Evolutionary conservation across 139 green algal species (phyloP), one percentile per base, ranked within the genome.

Genomic region (Bryopsis sp.): DNA sequence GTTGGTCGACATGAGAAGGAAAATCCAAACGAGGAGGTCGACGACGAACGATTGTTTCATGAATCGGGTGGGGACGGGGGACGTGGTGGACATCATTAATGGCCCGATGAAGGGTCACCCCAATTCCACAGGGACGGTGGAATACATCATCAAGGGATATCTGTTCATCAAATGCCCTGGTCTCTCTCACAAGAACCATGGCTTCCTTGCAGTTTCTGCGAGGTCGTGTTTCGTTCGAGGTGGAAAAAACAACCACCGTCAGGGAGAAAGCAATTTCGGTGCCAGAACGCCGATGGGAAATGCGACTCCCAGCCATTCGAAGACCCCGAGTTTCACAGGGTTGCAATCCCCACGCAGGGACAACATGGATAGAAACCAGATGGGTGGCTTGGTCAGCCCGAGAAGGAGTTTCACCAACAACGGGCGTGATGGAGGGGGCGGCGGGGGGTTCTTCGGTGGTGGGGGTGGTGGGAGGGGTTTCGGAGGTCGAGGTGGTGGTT

Each of bases 1-100:
- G 39, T 50, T 72, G 48, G 33, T 66, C 3, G 47, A 67, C 26
- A 59, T 72, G 29, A 50, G 48, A 38, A 2, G 43, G 39, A 69
- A 69, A 35, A 31, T 34, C 24, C 26, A 69, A 29, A 37, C 62
- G 5, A 4, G 37, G 5, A 31, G 62, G 19, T 57, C 35, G 3
- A 24, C 26, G 31, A 69, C 62, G 11, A 69, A 57, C 37, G 62
- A 69, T 36, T 31, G 37, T 11, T 69, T 47, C 32, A 35, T 3
- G 38, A 69, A 69, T 22, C 8, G 62, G 22, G 37, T 69, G 8
- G 32, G 15, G 22, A 36, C 26, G 37, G 34, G 62, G 5, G 62
- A 69, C 26, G 43, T 69, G 19, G 62, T 69, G 35, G 62, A 69
- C 43, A 37, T 69, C 22, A 11, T 22, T 3, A 54, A 50, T 5